A percentile compares a stretch with the other conserved stretches of the same genome.
phyloP scores from a whole-genome alignment of 164 flowering plant species.

The Piper longum region DNA sequence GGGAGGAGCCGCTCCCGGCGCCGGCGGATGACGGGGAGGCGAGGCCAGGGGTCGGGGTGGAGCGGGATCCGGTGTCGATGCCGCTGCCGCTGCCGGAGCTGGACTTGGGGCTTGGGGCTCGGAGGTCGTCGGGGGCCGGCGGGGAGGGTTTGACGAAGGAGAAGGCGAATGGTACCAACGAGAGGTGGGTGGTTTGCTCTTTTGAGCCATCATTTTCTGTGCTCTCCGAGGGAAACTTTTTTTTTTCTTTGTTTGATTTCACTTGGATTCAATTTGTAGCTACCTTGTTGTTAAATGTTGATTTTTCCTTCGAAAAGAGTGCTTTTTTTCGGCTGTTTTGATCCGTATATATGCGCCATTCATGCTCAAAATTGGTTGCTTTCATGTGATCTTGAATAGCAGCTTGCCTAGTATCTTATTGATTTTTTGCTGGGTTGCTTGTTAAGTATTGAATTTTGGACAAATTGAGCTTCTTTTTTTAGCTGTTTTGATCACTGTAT shows the following conservation, averaged over 20 bases:
- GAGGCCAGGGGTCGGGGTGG: background rate
- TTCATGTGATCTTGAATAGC: background rate
- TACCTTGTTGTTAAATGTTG: background rate
- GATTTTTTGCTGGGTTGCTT: background rate
- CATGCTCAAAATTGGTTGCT: background rate
- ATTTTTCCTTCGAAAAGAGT: background rate
- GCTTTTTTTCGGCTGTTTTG: background rate
- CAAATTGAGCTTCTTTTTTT: background rate
- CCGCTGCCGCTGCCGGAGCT: conserved; percentile 18
- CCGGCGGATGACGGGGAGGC: background rate
- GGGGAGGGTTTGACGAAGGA: conserved; percentile 5
- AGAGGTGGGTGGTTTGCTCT: background rate
- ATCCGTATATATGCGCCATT: background rate
- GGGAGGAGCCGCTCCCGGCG: background rate
- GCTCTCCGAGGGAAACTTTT: background rate
- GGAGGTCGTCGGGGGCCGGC: conserved; percentile 24
- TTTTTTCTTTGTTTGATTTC: background rate
- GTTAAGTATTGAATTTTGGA: background rate
- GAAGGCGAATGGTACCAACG: conserved; percentile 5
- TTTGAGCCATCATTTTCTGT: background rate
- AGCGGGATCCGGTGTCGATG: background rate
- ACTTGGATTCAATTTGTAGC: no score
- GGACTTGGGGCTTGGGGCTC: background rate
- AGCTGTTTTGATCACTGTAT: no score
- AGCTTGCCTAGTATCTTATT: background rate